Conservation (phyloP, 1,284 basidiomycete species). For the Malassezia obtusa region DNA sequence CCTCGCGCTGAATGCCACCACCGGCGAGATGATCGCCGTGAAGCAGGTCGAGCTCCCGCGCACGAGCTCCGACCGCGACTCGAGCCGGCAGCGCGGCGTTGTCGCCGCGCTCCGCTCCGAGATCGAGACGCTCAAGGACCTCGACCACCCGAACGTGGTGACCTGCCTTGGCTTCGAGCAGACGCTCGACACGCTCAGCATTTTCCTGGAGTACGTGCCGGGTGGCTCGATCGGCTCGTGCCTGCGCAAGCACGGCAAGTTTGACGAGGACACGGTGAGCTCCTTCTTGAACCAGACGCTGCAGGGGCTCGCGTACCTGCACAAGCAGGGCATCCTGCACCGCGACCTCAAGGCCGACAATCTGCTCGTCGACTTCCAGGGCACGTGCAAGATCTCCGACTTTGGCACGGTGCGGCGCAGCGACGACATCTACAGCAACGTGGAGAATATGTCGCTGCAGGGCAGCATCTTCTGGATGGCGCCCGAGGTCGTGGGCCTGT, state of each 20-base stretch:
- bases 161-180: conserved; percentile 87
- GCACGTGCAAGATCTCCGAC: conserved; percentile 94
- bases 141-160: conserved; percentile 95
- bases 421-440: conserved; percentile 69
- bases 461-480: conserved; percentile 99
- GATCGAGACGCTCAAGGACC: conserved; percentile 81
- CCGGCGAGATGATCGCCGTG: conserved; percentile 97
- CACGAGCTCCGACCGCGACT: conserved; percentile 77
- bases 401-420: conserved; percentile 56
- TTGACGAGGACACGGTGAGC: conserved; percentile 81
- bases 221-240: conserved; percentile 92
- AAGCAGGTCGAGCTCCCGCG: conserved; percentile 95
- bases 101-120: conserved; percentile 87
- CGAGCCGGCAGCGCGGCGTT: conserved; percentile 70
- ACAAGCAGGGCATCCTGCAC: conserved; percentile 82
- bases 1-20: conserved; percentile 90
- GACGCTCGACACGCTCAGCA: conserved; percentile 77
- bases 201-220: conserved; percentile 72
- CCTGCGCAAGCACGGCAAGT: conserved; percentile 81
- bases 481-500: conserved; percentile 80
- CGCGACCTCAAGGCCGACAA: conserved; percentile 97
- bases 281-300: conserved; percentile 89
- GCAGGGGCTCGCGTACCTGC: conserved; percentile 82
- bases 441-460: conserved; percentile 69
- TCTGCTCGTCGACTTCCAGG: conserved; percentile 84